Base-by-base conservation (phyloP, 352 stramenopile species). In the Phytophthora kernoviae region DNA sequence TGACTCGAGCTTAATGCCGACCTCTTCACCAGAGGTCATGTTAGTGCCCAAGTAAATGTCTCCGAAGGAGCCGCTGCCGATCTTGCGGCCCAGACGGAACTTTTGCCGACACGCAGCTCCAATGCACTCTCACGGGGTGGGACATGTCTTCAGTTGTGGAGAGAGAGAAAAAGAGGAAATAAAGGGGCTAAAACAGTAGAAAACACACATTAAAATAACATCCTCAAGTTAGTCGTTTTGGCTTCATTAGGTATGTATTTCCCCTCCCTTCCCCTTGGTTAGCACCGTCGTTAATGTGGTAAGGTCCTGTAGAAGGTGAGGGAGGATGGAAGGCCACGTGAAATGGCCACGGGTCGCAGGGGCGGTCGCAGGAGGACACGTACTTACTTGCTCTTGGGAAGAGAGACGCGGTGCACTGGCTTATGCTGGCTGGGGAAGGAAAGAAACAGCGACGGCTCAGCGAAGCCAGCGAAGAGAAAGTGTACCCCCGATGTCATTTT, bases 21-120 rank as follows among this genome's bases (percentile, higher is more conserved):
- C 97, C 74, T 99, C 90, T 69, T 97, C 88, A 45, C 91, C 96
- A n/a, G 95, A 98, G n/a, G 96, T 98, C 92, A 99, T 98, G 81
- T 99, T 99, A 10, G 96, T 99, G 39, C 98, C 98, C 24, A 99
- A 81, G 76, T 99, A 99, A 64, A 99, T 99, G 73, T 99, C 98
- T 44, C 98, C 98, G 72, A 99, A 99, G 12, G 97, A 99, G 22
- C 98, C 98, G 55, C 86, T 98, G 51, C 98, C 98, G 67, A 99
- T 99, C 81, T 99, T 99, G 54, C 94, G 91, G 46, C 97, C 97
- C 18, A 99, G 87, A 7, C 98, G 94, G 80, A 99, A 99, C 79
- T 99, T 99, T 99, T 99, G 64, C 97, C 98, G 21, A 99, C 97
- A 59, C 97, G 93, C 27, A 99, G 88, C 83, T 99, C 98, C 73